Base-by-base conservation (phyloP, 768 basidiomycete species). In the Termitomyces sp. region DNA sequence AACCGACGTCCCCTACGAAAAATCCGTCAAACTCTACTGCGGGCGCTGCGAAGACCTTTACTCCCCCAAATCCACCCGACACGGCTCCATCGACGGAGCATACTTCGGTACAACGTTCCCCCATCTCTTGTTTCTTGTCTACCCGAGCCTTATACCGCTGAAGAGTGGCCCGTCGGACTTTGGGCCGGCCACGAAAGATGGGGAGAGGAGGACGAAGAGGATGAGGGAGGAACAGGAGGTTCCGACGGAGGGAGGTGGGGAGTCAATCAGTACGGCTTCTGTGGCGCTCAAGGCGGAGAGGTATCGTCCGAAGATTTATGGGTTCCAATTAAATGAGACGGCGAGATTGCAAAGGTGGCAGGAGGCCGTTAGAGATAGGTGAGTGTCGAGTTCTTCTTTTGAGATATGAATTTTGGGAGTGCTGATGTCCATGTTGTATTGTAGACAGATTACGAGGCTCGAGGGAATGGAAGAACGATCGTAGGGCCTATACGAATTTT, bases 21-120 rank as follows among this genome's bases (percentile, higher is more conserved):
- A 98, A 76, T 95, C 94, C 32, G 96, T 98, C 70, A 99, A 99
- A 71, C 89, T 99, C 50, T 98, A 95, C 75, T 99, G 97, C 70
- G 95, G 95, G 2, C 88, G 95, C 37, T 99, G 97, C 74, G 96
- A 99, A 74, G 97, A 99, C 74, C 88, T 99, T 65, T 99, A 98
- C 74, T 93, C 91, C 0, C 97, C 97, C 37, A 99, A 99, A 72
- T 95, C 92, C 1, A 95, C 94, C 5, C 85, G 96, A 30, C 97
- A 99, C 71, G 96, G 96, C 49, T 89, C 90, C 37, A 98, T 99
- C 69, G 97, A 99, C 70, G 96, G 97, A 30, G 97, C 97, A 2
- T 99, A 96, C 75, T 99, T 99, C 65, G 97, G 97, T 59, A 96
- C 95, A 0, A 97, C 95, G 1, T 98, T 98, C 79, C 94, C 95